phyloP scores from a whole-genome alignment of 2,329 filamentous ascomycete species.

The Cadophora luteo-olivacea region DNA sequence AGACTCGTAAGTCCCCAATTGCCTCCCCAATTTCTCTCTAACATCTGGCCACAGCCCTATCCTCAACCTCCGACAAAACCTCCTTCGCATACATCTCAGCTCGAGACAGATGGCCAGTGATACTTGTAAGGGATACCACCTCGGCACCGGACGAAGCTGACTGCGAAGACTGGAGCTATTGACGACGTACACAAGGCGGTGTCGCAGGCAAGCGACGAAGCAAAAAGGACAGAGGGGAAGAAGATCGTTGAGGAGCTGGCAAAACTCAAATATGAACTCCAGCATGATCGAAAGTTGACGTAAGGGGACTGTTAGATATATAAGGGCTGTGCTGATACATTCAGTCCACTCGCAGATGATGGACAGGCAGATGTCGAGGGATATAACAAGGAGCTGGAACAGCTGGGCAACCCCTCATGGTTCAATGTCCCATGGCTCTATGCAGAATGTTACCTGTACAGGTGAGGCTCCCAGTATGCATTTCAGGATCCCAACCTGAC shows the following conservation, averaged over 20 bases:
- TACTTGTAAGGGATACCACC: slow-evolving; percentile 66
- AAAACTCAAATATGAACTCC: slow-evolving; percentile 90
- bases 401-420: slow-evolving; percentile 79
- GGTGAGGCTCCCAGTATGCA: slow-evolving; percentile 47
- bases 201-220: slow-evolving; percentile 58
- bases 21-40: not conserved
- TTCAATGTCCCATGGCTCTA: slow-evolving; percentile 88
- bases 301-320: slow-evolving; percentile 50
- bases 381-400: slow-evolving; percentile 86
- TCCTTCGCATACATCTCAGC: slow-evolving; percentile 91
- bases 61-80: slow-evolving; percentile 78
- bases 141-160: slow-evolving; percentile 33
- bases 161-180: slow-evolving; percentile 79
- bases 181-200: slow-evolving; percentile 90
- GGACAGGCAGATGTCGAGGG: slow-evolving; percentile 63
- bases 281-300: slow-evolving; percentile 84
- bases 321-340: slow-evolving; percentile 61
- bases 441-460: slow-evolving; percentile 92
- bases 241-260: slow-evolving; percentile 80
- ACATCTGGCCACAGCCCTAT: slow-evolving; percentile 63
- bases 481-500: not conserved
- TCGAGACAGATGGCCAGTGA: slow-evolving; percentile 89
- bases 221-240: slow-evolving; percentile 82
- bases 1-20: slow-evolving; percentile 64
- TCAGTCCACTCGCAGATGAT: slow-evolving; percentile 47